These are phyloP conservation scores for Lepidium campestre DNA, from an alignment of 441 rosid genomes.

Conservation along the genomic window DNA sequence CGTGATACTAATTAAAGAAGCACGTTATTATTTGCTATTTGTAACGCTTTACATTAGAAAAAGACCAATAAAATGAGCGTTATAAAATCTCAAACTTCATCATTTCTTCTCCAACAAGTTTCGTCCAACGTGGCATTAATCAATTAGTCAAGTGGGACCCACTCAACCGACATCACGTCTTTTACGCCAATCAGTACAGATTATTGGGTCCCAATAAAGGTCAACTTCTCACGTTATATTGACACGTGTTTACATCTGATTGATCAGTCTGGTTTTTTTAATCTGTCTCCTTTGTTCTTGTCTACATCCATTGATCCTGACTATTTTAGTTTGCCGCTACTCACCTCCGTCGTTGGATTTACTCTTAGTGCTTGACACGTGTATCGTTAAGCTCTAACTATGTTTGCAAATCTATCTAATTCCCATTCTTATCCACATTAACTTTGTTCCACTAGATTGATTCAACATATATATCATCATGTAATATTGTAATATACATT, in stretches of 20 bases:
- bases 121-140: slow-evolving; percentile 13
- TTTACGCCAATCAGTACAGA: slow-evolving; percentile 20
- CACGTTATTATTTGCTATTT: not conserved
- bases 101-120: not conserved
- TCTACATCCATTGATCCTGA: not conserved
- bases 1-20: not conserved
- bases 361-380: not conserved
- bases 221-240: slow-evolving; percentile 9
- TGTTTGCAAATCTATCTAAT: not conserved
- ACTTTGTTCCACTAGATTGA: not conserved
- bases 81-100: not conserved
- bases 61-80: not conserved
- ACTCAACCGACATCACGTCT: slow-evolving; percentile 27
- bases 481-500: not conserved
- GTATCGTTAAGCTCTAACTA: not conserved
- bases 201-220: slow-evolving; percentile 6
- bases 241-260: not conserved
- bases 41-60: not conserved
- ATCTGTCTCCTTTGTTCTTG: not conserved
- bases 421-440: not conserved
- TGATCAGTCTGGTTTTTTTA: not conserved
- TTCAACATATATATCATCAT: not conserved
- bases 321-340: slow-evolving; percentile 7
- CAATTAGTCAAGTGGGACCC: slow-evolving; percentile 16
- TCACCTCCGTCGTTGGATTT: slow-evolving; percentile 11